Conservation (phyloP, 495 filamentous ascomycete species). For the Chlorociboria aeruginascens region DNA sequence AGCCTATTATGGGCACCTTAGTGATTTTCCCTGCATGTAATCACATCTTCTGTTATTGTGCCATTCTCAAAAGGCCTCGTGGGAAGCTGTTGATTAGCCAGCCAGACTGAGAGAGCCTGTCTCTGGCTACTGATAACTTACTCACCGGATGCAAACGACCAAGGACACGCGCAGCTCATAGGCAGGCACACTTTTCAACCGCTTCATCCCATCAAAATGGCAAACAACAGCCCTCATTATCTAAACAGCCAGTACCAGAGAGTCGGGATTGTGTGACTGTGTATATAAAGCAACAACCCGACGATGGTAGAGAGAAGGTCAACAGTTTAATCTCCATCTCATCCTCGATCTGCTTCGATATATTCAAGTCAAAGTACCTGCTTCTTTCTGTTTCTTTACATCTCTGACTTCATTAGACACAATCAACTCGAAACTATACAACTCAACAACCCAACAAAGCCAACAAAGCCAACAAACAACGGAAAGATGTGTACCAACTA, state of each 20-base stretch:
- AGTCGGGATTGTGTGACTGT: constrained; percentile 18
- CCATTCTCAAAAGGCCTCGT: not conserved
- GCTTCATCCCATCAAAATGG: constrained; percentile 14
- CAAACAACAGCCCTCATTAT: constrained; percentile 16
- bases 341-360: not conserved
- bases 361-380: not conserved
- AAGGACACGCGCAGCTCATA: constrained; percentile 7
- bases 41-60: constrained; percentile 5
- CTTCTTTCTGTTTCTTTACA: no score
- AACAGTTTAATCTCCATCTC: not conserved
- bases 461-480: no score
- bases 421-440: no score
- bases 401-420: no score
- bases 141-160: constrained; percentile 12
- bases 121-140: constrained; percentile 7
- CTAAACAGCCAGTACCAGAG: constrained; percentile 13
- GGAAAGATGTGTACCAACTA: no score
- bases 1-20: constrained; percentile 11
- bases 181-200: constrained; percentile 8
- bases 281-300: constrained; percentile 19
- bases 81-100: constrained; percentile 4
- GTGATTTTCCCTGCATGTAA: constrained; percentile 10
- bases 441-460: no score
- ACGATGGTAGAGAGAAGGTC: constrained; percentile 1
- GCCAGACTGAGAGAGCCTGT: constrained; percentile 9